These are phyloP conservation scores for Fusarium devonianum DNA, from an alignment of 2,329 filamentous ascomycete genomes.

Conservation along the genomic window DNA sequence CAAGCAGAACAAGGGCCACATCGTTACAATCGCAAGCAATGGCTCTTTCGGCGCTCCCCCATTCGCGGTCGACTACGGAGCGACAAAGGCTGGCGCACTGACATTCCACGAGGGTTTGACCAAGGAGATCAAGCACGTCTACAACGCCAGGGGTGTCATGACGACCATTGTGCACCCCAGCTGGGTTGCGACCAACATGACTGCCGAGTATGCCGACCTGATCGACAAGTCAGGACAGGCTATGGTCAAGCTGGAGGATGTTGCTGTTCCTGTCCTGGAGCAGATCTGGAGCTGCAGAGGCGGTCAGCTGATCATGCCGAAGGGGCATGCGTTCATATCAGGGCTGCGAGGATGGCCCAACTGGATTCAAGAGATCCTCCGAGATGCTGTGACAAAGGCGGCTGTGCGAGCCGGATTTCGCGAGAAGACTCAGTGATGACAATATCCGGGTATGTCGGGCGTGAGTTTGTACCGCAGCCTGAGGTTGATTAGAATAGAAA, in stretches of 20 bases:
- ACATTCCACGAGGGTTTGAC: slow-evolving; percentile 71
- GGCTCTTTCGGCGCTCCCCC: slow-evolving; percentile 67
- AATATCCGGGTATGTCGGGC: too few species aligned
- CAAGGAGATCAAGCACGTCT: slow-evolving; percentile 63
- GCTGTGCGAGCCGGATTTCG: too few species aligned
- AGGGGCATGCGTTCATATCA: slow-evolving; percentile 30
- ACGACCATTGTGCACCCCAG: slow-evolving; percentile 69
- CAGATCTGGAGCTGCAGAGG: slow-evolving; percentile 55
- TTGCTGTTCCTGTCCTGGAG: slow-evolving; percentile 53
- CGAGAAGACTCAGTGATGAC: too few species aligned
- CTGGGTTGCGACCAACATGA: slow-evolving; percentile 58
- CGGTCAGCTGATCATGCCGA: slow-evolving; percentile 56
- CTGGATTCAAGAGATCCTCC: slow-evolving; percentile 47
- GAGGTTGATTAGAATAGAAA: too few species aligned
- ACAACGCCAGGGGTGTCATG: slow-evolving; percentile 67
- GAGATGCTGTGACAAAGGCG: slow-evolving; percentile 39
- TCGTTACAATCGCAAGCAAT: slow-evolving; percentile 73
- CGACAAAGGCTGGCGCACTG: slow-evolving; percentile 69
- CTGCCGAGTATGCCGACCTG: slow-evolving; percentile 43
- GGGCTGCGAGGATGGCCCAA: slow-evolving; percentile 52
- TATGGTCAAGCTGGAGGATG: slow-evolving; percentile 45
- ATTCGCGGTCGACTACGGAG: slow-evolving; percentile 70
- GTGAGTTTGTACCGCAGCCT: too few species aligned
- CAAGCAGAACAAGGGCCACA: slow-evolving; percentile 69
- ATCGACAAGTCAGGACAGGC: slow-evolving; percentile 41